These are phyloP conservation scores for Anthoceros angustus DNA, from an alignment of 225 moss, liverwort and hornwort genomes.

Conservation along the genomic window DNA sequence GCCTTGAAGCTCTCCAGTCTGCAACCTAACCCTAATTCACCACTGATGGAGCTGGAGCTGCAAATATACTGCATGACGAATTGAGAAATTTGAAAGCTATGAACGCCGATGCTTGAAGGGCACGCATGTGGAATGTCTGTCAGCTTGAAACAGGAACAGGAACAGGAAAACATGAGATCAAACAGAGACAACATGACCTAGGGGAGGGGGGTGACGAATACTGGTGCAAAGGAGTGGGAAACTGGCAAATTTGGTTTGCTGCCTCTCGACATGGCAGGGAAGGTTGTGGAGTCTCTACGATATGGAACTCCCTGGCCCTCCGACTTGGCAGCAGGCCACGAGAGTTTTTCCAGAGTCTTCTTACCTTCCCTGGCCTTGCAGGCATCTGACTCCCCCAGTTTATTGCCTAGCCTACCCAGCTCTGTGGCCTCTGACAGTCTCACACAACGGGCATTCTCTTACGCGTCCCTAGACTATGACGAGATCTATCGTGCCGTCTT, in stretches of 20 bases:
- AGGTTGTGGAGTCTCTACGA: not conserved
- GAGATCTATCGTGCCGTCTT: not conserved
- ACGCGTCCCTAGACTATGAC: not conserved
- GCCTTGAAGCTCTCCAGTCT: not conserved
- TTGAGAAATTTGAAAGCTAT: too few relatives aligned
- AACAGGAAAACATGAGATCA: too few relatives aligned
- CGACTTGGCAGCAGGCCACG: not conserved
- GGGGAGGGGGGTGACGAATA: too few relatives aligned
- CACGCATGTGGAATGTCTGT: too few relatives aligned
- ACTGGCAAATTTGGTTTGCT: too few relatives aligned
- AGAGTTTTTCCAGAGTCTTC: not conserved
- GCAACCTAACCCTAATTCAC: conserved; percentile 1
- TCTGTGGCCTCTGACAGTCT: not conserved
- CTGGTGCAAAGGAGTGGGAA: too few relatives aligned
- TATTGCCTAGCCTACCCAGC: not conserved
- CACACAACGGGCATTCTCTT: not conserved
- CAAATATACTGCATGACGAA: too few relatives aligned
- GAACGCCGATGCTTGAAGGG: too few relatives aligned
- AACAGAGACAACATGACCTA: too few relatives aligned
- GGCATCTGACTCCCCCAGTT: not conserved
- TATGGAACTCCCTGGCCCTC: not conserved
- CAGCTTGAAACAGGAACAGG: too few relatives aligned
- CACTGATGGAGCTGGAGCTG: not conserved
- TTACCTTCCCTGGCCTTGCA: not conserved
- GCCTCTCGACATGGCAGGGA: not conserved